Evolutionary conservation across 305 asterid genomes (phyloP).

Genomic region (Solanum hybrid): DNA sequence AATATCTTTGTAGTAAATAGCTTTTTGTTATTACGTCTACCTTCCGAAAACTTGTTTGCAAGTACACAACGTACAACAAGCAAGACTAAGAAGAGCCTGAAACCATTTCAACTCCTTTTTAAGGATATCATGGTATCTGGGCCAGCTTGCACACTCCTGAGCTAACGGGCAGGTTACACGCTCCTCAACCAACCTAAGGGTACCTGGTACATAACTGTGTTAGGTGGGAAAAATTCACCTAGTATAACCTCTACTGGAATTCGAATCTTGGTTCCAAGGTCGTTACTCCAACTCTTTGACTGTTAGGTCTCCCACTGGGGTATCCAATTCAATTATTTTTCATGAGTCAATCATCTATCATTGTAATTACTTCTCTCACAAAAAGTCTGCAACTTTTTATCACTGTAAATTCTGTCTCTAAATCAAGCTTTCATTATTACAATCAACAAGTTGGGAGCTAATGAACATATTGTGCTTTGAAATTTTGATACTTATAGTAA

Average conservation of each 20-base stretch:
- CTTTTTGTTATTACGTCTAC: neutral
- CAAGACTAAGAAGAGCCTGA: neutral
- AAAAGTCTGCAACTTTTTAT: neutral
- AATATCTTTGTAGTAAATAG: neutral
- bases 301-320: neutral
- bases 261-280: neutral
- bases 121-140: neutral
- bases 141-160: neutral
- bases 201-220: neutral
- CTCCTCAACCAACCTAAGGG: neutral
- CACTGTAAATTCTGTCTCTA: neutral
- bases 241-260: neutral
- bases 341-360: neutral
- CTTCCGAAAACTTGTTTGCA: neutral
- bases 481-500: neutral
- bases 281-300: neutral
- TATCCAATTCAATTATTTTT: neutral
- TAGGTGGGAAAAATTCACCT: neutral
- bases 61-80: neutral
- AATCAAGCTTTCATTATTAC: neutral
- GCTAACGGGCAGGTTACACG: neutral
- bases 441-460: neutral
- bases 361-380: neutral
- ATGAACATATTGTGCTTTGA: neutral
- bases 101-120: neutral